Evolutionary conservation across 2,329 filamentous ascomycete genomes (phyloP), one percentile per base, ranked within the genome.

Genomic region (Colletotrichum lentis): DNA sequence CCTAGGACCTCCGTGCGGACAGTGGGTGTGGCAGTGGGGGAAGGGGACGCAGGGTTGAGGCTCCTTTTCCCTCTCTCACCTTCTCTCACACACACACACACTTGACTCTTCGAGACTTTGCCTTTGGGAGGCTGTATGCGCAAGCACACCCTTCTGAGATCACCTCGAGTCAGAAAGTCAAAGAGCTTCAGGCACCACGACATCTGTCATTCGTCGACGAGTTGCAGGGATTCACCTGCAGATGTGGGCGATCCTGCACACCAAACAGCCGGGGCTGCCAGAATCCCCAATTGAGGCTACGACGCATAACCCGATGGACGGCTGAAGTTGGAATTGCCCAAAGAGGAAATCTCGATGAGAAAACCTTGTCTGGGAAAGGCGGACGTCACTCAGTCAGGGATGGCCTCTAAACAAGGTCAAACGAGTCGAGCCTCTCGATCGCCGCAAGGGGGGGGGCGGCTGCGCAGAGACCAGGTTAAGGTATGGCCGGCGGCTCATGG

Each of bases 121-220:
- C 62, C 16, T 37, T 52, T 56, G 52, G 27, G 37, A 44, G 46
- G 24, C 50, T 20, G 18, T 46, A 27, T 60, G 43, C 47, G 50
- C 65, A 37, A 27, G 22, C 37, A 16, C 55, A 35, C 55, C n/a
- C 18, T 43, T 22, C 46, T 37, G 20, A 12, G 16, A 18, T 12
- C 35, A 35, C 35, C 46, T 27, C 35, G 62, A 69, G 66, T 69
- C 43, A 66, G 62, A 49, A 35, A 59, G 43, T 55, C 55, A 65
- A 55, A 43, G 35, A 52, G 20, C 49, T 35, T 55, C 55, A 52
- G 24, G 49, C 55, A 44, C 43, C 44, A 52, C 49, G 62, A 65
- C 62, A 65, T 46, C 55, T 68, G 49, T 60, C 62, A 69, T 61
- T 69, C 55, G 62, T 35, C 43, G 24, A 59, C 22, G 24, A 22